These are phyloP conservation scores for Pythium grandisporangium DNA, from an alignment of 352 stramenopile genomes.

Conservation along the genomic window DNA sequence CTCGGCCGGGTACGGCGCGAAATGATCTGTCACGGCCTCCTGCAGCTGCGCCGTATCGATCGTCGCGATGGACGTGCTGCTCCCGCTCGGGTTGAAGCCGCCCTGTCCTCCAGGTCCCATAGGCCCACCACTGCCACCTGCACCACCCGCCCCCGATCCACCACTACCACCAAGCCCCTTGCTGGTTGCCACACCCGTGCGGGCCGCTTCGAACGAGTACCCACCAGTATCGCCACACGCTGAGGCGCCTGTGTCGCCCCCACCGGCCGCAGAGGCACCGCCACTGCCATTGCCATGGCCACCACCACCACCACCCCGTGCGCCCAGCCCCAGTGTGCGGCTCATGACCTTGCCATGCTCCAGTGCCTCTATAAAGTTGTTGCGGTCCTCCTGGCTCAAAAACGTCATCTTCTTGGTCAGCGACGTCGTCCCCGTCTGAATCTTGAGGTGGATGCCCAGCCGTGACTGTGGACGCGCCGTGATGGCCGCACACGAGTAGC, in stretches of 20 bases:
- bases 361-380: constrained; percentile 73
- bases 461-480: constrained; percentile 70
- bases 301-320: no score
- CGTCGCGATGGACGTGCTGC: no score
- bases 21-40: constrained; percentile 40
- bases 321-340: constrained; percentile 27
- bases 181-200: not conserved
- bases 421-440: constrained; percentile 62
- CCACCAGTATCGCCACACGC: no score
- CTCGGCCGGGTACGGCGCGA: constrained; percentile 54
- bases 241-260: no score
- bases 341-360: constrained; percentile 81
- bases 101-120: no score
- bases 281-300: no score
- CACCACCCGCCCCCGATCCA: no score
- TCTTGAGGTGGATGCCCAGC: constrained; percentile 79
- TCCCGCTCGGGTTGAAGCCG: no score
- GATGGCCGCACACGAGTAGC: constrained; percentile 71
- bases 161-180: constrained; percentile 15
- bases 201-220: no score
- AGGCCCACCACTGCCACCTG: no score
- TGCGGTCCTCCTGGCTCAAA: constrained; percentile 69
- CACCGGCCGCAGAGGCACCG: no score
- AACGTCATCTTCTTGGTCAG: constrained; percentile 84
- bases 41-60: constrained; percentile 21